Conservation (phyloP, 2,329 filamentous ascomycete genomes). For the Coniochaeta hoffmannii region DNA sequence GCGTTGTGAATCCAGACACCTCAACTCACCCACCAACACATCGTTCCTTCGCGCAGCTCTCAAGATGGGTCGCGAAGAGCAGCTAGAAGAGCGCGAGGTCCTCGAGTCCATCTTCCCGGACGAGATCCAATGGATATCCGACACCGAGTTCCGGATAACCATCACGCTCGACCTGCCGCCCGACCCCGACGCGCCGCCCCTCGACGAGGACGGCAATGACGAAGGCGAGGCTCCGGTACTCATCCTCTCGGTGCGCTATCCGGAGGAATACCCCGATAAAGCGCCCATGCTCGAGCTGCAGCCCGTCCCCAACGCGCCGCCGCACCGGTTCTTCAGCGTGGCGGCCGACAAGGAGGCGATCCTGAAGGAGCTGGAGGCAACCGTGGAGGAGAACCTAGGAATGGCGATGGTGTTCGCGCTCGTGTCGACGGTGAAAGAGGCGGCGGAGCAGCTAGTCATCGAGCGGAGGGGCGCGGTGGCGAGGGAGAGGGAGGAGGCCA, state of each 20-base stretch:
- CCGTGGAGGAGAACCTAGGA: slow-evolving; percentile 85
- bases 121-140: slow-evolving; percentile 92
- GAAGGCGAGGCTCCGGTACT: slow-evolving; percentile 61
- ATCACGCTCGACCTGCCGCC: slow-evolving; percentile 70
- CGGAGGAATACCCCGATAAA: slow-evolving; percentile 84
- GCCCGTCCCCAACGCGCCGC: slow-evolving; percentile 59
- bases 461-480: slow-evolving; percentile 62
- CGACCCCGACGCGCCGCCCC: neutral
- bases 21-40: neutral
- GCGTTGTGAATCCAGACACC: neutral
- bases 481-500: slow-evolving; percentile 47
- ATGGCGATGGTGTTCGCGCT: slow-evolving; percentile 98
- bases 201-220: slow-evolving; percentile 28
- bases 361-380: slow-evolving; percentile 62
- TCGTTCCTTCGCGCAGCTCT: neutral
- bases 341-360: slow-evolving; percentile 71
- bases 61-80: slow-evolving; percentile 71
- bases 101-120: slow-evolving; percentile 98
- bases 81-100: slow-evolving; percentile 92
- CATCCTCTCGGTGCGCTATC: slow-evolving; percentile 79
- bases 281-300: slow-evolving; percentile 76
- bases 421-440: slow-evolving; percentile 79
- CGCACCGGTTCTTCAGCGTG: slow-evolving; percentile 70
- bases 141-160: slow-evolving; percentile 79
- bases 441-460: slow-evolving; percentile 75